A percentile compares a stretch with the other conserved stretches of the same genome.
These are phyloP conservation scores for Lenzites betulinus DNA, from an alignment of 768 basidiomycete genomes.

Conservation along the genomic window DNA sequence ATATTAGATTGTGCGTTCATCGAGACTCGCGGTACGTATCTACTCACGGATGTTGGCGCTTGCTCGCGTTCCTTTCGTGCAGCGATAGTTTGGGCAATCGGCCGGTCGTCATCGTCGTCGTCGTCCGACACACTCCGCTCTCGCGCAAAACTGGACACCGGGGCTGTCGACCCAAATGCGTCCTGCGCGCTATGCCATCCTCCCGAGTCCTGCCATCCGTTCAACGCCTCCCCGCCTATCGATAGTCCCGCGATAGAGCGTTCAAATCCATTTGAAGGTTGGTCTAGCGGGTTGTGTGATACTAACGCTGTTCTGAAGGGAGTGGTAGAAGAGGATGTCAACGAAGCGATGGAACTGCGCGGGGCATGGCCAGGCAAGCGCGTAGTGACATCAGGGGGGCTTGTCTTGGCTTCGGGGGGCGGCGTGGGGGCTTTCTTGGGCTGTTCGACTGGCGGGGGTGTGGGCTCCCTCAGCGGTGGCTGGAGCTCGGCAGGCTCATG, in stretches of 20 bases:
- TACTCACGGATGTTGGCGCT: not conserved
- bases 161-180: conserved; percentile 34
- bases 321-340: conserved; percentile 15
- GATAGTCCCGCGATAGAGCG: conserved; percentile 48
- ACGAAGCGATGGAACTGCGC: conserved; percentile 19
- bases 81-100: conserved; percentile 30
- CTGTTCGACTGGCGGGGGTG: conserved; percentile 7
- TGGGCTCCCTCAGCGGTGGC: conserved; percentile 13
- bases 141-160: not conserved
- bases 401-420: conserved; percentile 40
- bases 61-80: conserved; percentile 23
- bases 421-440: conserved; percentile 17
- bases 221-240: conserved; percentile 47
- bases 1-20: not conserved
- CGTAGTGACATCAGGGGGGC: conserved; percentile 35
- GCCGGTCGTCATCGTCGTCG: conserved; percentile 36
- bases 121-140: conserved; percentile 32
- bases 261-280: conserved; percentile 26
- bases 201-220: conserved; percentile 52
- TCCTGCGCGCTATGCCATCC: conserved; percentile 50
- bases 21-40: not conserved
- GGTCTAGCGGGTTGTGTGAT: conserved; percentile 34
- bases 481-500: not conserved
- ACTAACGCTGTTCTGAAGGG: conserved; percentile 19
- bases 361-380: conserved; percentile 20